Evolutionary conservation across 495 filamentous ascomycete species (phyloP).

Genomic region (Aspergillus affinis): DNA sequence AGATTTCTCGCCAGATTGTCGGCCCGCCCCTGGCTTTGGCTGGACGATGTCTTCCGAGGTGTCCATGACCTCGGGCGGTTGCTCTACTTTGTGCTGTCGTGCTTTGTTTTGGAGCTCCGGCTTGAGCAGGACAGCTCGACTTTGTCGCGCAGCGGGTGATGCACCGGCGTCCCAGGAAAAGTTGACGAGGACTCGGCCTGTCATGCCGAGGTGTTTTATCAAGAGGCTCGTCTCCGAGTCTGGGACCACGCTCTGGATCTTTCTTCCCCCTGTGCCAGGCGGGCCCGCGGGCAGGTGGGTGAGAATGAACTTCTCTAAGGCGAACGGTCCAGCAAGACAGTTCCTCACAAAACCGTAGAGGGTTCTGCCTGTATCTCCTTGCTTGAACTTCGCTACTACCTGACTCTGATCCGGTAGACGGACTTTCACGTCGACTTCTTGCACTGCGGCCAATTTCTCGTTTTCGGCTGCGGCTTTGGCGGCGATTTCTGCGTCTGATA

Average conservation of each 20-base stretch:
- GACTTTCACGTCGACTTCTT: slow-evolving; percentile 71
- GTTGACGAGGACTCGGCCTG: slow-evolving; percentile 69
- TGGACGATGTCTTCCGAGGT: slow-evolving; percentile 41
- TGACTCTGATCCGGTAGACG: slow-evolving; percentile 83
- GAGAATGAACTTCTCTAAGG: slow-evolving; percentile 51
- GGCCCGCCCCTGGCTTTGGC: slow-evolving; percentile 28
- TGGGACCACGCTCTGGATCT: slow-evolving; percentile 40
- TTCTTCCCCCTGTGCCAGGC: slow-evolving; percentile 17
- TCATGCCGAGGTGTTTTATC: slow-evolving; percentile 69
- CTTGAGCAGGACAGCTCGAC: slow-evolving; percentile 56
- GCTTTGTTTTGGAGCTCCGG: slow-evolving; percentile 65
- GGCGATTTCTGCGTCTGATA: slow-evolving; percentile 51
- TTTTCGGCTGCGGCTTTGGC: slow-evolving; percentile 51
- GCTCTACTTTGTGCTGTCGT: slow-evolving; percentile 60
- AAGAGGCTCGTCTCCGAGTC: slow-evolving; percentile 54
- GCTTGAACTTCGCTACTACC: slow-evolving; percentile 62
- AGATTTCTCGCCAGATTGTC: slow-evolving; percentile 31
- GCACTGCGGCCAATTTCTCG: slow-evolving; percentile 61
- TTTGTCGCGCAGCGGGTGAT: slow-evolving; percentile 40
- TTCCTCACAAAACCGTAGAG: slow-evolving; percentile 68
- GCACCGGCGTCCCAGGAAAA: slow-evolving; percentile 71
- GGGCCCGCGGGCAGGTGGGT: slow-evolving; percentile 31
- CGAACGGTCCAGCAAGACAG: slow-evolving; percentile 36
- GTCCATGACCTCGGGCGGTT: slow-evolving; percentile 38
- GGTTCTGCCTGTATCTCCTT: slow-evolving; percentile 58